Evolutionary conservation across 1,139 yeast species (phyloP).

Genomic region (Debaryomyces subglobosus): DNA sequence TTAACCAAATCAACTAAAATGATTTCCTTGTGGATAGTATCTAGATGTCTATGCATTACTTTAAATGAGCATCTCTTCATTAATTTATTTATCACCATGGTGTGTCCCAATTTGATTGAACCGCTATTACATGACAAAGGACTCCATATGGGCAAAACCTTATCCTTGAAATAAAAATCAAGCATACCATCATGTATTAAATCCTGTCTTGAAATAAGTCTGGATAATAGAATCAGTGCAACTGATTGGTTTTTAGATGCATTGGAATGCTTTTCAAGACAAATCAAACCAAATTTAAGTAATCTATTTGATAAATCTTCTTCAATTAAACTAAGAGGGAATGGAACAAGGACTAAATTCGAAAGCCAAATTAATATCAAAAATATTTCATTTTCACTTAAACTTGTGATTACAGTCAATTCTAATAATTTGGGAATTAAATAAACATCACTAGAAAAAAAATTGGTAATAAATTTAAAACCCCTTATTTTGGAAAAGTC

Average conservation of each 20-base stretch:
- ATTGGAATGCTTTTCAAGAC: slow-evolving; percentile 27
- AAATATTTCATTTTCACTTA: slow-evolving; percentile 59
- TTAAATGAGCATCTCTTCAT: slow-evolving; percentile 28
- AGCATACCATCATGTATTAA: slow-evolving; percentile 17
- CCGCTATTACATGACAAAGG: slow-evolving; percentile 16
- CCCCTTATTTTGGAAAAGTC: slow-evolving; percentile 67
- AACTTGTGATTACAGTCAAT: slow-evolving; percentile 15
- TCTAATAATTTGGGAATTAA: slow-evolving; percentile 43
- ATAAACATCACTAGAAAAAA: slow-evolving; percentile 62
- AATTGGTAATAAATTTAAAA: slow-evolving; percentile 57
- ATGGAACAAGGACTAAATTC: slow-evolving; percentile 71
- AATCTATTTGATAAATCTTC: slow-evolving; percentile 36
- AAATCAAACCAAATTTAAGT: slow-evolving; percentile 31
- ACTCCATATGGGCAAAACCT: slow-evolving; percentile 20
- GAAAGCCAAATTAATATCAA: slow-evolving; percentile 74
- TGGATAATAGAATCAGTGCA: slow-evolving; percentile 40
- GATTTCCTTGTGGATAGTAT: slow-evolving; percentile 19
- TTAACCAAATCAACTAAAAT: slow-evolving; percentile 17
- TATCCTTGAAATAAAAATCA: slow-evolving; percentile 21
- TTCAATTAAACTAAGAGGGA: slow-evolving; percentile 52
- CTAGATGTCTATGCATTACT: slow-evolving; percentile 14
- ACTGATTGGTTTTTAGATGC: slow-evolving; percentile 36
- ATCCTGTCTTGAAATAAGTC: slow-evolving; percentile 41
- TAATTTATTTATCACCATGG: slow-evolving; percentile 41
- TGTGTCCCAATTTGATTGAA: slow-evolving; percentile 34